These are phyloP conservation scores for Salix arbutifolia DNA, from an alignment of 345 rosid species.

Conservation along the genomic window DNA sequence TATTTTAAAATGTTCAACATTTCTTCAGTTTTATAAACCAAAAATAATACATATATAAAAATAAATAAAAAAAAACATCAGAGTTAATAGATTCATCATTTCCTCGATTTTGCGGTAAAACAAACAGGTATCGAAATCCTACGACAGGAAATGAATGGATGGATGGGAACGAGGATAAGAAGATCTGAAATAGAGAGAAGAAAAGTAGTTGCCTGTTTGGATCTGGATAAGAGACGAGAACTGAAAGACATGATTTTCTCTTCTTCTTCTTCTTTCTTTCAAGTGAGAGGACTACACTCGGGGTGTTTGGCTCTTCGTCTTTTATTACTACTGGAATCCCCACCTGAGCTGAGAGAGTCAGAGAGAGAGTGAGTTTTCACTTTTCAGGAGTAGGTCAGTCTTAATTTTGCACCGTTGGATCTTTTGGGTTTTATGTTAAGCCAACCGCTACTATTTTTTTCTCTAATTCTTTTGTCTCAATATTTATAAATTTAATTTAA, in stretches of 20 bases:
- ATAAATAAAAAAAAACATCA: no score
- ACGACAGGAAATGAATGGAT: not conserved
- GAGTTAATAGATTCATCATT: not conserved
- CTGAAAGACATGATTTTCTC: slow-evolving; percentile 56
- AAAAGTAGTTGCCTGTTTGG: slow-evolving; percentile 57
- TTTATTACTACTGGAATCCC: not conserved
- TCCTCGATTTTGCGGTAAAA: not conserved
- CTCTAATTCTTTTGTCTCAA: no score
- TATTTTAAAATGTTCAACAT: no score
- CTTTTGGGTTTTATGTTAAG: not conserved
- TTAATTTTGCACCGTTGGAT: slow-evolving; percentile 8
- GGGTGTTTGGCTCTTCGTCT: slow-evolving; percentile 1
- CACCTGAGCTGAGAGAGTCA: not conserved
- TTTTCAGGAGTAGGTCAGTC: not conserved
- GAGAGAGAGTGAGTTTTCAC: not conserved
- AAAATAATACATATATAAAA: no score
- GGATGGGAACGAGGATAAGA: not conserved
- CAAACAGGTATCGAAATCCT: not conserved
- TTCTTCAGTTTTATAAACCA: no score
- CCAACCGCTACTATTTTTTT: no score
- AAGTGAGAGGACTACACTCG: not conserved
- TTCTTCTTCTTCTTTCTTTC: not conserved
- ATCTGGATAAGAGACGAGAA: slow-evolving; percentile 65
- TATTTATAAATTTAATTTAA: no score
- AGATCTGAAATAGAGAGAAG: slow-evolving; percentile 2